These are phyloP conservation scores for Aspergillus pseudonomiae DNA, from an alignment of 2,329 filamentous ascomycete species.

Conservation along the genomic window DNA sequence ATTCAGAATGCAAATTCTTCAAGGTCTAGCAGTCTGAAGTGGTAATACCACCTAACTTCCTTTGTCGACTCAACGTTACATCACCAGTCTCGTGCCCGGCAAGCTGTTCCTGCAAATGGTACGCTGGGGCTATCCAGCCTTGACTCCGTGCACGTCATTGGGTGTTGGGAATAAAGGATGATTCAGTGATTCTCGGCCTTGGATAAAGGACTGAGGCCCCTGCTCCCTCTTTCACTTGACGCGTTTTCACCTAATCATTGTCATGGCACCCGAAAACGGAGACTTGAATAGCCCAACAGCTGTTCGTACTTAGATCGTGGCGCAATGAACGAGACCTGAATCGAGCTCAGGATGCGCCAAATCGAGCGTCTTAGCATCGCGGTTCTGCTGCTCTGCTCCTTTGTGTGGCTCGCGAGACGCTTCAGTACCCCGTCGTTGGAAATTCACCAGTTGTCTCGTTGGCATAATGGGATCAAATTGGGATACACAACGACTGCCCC, in stretches of 20 bases:
- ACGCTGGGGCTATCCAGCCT: not conserved
- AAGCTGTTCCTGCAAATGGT: not conserved
- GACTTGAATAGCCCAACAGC: not conserved
- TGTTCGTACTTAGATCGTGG: not conserved
- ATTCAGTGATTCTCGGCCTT: not conserved
- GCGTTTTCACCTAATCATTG: not conserved
- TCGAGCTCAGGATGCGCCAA: slow-evolving; percentile 4
- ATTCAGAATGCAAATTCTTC: not conserved
- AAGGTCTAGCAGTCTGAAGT: not conserved
- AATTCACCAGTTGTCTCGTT: not conserved
- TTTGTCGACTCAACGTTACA: not conserved
- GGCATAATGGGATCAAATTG: not conserved
- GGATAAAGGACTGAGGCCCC: not conserved
- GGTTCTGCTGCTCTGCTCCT: slow-evolving; percentile 16
- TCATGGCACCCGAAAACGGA: not conserved
- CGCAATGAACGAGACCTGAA: not conserved
- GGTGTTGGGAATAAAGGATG: not conserved
- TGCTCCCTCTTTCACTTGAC: not conserved
- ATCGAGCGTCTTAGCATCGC: slow-evolving; percentile 4
- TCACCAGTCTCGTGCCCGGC: not conserved
- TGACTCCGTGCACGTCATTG: not conserved
- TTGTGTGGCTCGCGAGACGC: slow-evolving; percentile 25
- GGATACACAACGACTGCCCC: not conserved
- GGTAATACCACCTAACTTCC: not conserved
- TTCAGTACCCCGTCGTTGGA: slow-evolving; percentile 16